Conservation (phyloP, 208 protist genomes). For the Trichomonas tenax region DNA sequence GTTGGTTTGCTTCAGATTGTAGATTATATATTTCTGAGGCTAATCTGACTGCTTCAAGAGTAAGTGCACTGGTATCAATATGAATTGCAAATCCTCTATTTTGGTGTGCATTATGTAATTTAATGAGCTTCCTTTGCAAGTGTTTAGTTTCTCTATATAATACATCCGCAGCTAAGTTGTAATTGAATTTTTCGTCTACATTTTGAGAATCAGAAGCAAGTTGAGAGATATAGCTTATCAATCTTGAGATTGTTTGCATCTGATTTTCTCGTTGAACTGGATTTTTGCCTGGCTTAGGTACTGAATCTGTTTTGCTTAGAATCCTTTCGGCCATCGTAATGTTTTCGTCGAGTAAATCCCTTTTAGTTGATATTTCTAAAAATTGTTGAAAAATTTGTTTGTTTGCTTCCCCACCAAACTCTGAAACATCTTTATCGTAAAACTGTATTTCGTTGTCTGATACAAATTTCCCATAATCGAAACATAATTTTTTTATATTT, state of each 20-base stretch:
- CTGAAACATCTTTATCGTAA: neutral
- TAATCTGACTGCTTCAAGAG: neutral
- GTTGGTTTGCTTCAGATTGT: neutral
- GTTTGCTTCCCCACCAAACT: neutral
- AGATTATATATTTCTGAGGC: neutral
- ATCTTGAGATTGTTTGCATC: neutral
- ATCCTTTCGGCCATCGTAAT: neutral
- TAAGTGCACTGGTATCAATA: neutral
- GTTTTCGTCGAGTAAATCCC: neutral
- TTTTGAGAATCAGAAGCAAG: neutral
- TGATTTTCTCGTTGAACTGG: neutral
- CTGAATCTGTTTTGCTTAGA: neutral
- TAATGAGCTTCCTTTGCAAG: neutral
- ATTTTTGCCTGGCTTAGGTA: neutral
- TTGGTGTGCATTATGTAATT: neutral
- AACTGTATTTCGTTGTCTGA: neutral
- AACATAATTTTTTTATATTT: neutral
- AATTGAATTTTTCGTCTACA: neutral
- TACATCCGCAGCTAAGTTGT: neutral
- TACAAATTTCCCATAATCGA: neutral
- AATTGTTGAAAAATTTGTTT: neutral
- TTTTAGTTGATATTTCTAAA: neutral
- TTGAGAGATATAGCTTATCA: neutral
- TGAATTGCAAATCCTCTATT: neutral
- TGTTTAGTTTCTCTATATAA: neutral